Percentiles rank a stretch among this genome's conserved stretches.
phyloP scores from a whole-genome alignment of 2,329 filamentous ascomycete species.

The Diplocarpon mali region DNA sequence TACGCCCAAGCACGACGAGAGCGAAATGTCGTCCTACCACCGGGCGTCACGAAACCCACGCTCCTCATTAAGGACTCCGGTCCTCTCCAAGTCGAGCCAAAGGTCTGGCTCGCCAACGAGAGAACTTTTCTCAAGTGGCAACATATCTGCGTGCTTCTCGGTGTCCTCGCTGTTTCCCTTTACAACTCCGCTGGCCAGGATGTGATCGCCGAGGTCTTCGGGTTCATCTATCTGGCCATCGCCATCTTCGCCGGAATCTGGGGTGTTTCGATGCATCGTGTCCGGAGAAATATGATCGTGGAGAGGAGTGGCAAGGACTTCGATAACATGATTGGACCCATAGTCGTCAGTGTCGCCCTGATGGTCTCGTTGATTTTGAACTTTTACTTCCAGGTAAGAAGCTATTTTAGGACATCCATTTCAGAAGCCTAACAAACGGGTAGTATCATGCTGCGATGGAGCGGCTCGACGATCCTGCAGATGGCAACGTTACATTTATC shows the following conservation, averaged over 20 bases:
- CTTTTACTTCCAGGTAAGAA: slow-evolving; percentile 8
- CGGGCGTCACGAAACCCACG: slow-evolving; percentile 76
- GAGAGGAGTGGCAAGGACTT: slow-evolving; percentile 86
- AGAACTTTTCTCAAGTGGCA: slow-evolving; percentile 98
- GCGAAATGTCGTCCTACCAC: slow-evolving; percentile 52
- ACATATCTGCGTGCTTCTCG: slow-evolving; percentile 82
- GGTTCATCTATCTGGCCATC: slow-evolving; percentile 72
- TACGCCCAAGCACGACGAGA: slow-evolving; percentile 51
- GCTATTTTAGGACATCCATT: no score
- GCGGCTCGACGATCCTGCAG: slow-evolving; percentile 5
- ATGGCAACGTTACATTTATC: slow-evolving; percentile 2
- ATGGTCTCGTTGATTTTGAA: slow-evolving; percentile 73
- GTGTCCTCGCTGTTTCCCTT: slow-evolving; percentile 69
- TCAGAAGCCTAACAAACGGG: slow-evolving; percentile 4
- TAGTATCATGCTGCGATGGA: slow-evolving; percentile 21
- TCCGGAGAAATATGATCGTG: slow-evolving; percentile 66
- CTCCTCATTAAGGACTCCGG: slow-evolving; percentile 93
- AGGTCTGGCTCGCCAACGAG: slow-evolving; percentile 98
- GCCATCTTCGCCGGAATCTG: slow-evolving; percentile 75
- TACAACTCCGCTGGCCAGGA: slow-evolving; percentile 83
- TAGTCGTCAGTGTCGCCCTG: slow-evolving; percentile 72
- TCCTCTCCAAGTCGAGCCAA: slow-evolving; percentile 85
- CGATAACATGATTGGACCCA: slow-evolving; percentile 75
- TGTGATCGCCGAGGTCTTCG: slow-evolving; percentile 63
- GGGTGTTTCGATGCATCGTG: slow-evolving; percentile 78